phyloP scores from a whole-genome alignment of 768 basidiomycete genomes.

The Strobilomyces dryophilus region DNA sequence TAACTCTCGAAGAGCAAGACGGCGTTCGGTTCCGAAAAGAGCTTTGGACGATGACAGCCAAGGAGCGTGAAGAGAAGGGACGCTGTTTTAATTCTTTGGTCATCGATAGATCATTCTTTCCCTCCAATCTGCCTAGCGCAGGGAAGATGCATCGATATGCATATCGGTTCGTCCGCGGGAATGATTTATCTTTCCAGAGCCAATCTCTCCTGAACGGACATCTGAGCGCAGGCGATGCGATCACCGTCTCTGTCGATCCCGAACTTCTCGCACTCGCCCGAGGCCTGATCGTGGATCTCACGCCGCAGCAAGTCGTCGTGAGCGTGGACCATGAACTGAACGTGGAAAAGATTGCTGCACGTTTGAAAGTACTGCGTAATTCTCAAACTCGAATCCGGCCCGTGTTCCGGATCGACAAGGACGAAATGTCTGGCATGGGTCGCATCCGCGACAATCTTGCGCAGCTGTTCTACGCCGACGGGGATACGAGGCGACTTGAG shows the following conservation, averaged over 20 bases:
- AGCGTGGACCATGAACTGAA: conserved; percentile 83
- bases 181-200: conserved; percentile 3
- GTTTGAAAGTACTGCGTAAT: conserved; percentile 26
- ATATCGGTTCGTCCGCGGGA: conserved; percentile 60
- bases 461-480: conserved; percentile 77
- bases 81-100: conserved; percentile 84
- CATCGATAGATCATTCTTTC: conserved; percentile 44
- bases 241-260: conserved; percentile 86
- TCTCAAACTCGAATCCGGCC: conserved; percentile 10
- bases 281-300: conserved; percentile 78
- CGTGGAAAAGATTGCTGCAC: conserved; percentile 42
- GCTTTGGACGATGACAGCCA: conserved; percentile 86
- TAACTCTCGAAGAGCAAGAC: conserved; percentile 87
- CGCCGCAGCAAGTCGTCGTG: conserved; percentile 57
- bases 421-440: conserved; percentile 87
- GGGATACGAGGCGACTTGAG: conserved; percentile 60
- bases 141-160: conserved; percentile 74
- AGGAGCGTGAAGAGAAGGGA: conserved; percentile 74
- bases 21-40: conserved; percentile 81
- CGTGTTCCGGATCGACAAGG: conserved; percentile 88
- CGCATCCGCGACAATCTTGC: conserved; percentile 89
- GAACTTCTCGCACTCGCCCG: conserved; percentile 77
- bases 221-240: conserved; percentile 73
- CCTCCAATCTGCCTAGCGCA: conserved; percentile 20
- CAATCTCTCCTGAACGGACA: conserved; percentile 66